Evolutionary conservation across 2,329 filamentous ascomycete species (phyloP), one percentile per base, ranked within the genome.

Genomic region (Aspergillus piperis): DNA sequence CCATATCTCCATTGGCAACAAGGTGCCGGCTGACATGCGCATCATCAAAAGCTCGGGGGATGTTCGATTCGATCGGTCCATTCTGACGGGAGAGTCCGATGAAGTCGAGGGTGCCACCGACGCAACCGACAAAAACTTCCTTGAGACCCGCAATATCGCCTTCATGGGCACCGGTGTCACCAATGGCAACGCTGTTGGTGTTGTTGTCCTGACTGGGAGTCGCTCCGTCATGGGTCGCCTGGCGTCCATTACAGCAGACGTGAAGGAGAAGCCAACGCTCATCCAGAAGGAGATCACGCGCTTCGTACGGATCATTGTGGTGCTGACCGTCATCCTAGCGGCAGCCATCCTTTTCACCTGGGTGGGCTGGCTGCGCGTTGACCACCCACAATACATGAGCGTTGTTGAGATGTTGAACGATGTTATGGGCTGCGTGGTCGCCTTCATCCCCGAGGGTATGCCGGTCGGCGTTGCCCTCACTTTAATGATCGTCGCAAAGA

Each of bases 81-180:
- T 93, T 48, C 77, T 93, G 19, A 93, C 88, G 78, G 88, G 88
- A 38, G 88, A 90, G 78, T 88, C 89, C 1, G 80, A 86, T 5
- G 88, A 90, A 23, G 77, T 92, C 8, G 78, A 85, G 7, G 89
- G 84, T 1, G 84, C 86, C 0, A 82, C 88, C 8, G 82, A 90
- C 13, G 83, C 81, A 1, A 89, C 87, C 0, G 89, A 92, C 67
- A 78, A 82, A 30, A 92, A 92, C 73, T 92, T 91, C 70, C 85
- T 94, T 32, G 90, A 93, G 70, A 93, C 90, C 4, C 84, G 86
- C 49, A 90, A 88, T 66, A 90, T 93, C 58, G 90, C 90, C 19
- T 80, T 93, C 19, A 90, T 92, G 74, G 90, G 90, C 23, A 92
- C 90, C 0, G 87, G 91, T 66, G 92, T 90, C 63, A 87, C 90